Conservation (phyloP, 495 filamentous ascomycete genomes). For the Xylaria longipes region DNA sequence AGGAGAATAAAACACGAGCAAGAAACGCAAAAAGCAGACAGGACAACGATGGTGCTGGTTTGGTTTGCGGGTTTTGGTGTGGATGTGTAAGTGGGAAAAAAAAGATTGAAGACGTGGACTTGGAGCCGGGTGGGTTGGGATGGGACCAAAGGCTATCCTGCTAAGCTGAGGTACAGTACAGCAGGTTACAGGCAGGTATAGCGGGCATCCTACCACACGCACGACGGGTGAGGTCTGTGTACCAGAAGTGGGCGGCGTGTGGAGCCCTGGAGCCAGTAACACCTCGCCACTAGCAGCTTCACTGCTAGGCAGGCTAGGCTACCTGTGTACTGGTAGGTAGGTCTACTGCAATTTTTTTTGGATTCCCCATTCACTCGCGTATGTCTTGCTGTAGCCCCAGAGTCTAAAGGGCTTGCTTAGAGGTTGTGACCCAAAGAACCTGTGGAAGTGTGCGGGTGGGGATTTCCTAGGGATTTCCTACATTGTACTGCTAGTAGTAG, state of each 20-base stretch:
- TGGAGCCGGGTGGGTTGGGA: slow-evolving; percentile 11
- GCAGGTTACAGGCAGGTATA: background rate
- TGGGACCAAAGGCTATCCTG: slow-evolving; percentile 12
- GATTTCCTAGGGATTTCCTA: background rate
- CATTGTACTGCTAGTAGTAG: background rate
- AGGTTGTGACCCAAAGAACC: background rate
- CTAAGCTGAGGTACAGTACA: slow-evolving; percentile 12
- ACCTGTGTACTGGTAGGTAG: background rate
- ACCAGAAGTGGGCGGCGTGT: slow-evolving; percentile 7
- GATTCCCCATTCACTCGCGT: slow-evolving; percentile 1
- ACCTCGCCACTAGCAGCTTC: background rate
- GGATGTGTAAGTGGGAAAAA: slow-evolving; percentile 52
- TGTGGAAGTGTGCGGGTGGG: background rate
- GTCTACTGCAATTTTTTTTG: background rate
- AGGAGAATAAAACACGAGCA: slow-evolving; percentile 52
- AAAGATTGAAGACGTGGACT: slow-evolving; percentile 40
- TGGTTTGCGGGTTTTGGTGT: slow-evolving; percentile 43
- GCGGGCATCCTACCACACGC: background rate
- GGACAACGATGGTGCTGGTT: slow-evolving; percentile 55
- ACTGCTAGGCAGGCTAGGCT: background rate
- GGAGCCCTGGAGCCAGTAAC: slow-evolving; percentile 3
- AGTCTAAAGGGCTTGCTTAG: slow-evolving; percentile 18
- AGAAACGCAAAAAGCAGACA: slow-evolving; percentile 66
- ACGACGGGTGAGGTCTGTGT: slow-evolving; percentile 8
- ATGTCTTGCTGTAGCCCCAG: slow-evolving; percentile 20